Evolutionary conservation across 179 eudicot species (phyloP).

Genomic region (Heliamphora pulchella): DNA sequence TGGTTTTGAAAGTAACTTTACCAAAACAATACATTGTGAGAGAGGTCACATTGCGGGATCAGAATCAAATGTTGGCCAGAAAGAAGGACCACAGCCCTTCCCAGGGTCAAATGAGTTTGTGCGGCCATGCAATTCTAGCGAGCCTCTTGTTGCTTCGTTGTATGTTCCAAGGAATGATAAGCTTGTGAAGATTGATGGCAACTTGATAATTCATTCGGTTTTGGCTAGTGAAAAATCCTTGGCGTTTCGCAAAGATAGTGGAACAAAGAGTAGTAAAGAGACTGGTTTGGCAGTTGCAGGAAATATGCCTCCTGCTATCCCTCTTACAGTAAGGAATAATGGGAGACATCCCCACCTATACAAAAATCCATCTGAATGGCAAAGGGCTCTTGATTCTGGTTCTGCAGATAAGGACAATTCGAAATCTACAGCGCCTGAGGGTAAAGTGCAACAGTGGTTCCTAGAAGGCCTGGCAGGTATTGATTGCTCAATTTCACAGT

Average conservation of each 20-base stretch:
- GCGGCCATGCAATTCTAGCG: slow-evolving; percentile 43
- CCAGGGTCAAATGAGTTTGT: background rate
- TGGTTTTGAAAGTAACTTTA: no score
- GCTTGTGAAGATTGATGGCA: slow-evolving; percentile 93
- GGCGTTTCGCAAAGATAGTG: slow-evolving; percentile 27
- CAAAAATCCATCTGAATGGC: slow-evolving; percentile 22
- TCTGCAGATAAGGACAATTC: slow-evolving; percentile 33
- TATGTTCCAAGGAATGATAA: slow-evolving; percentile 94
- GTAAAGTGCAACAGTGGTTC: slow-evolving; percentile 82
- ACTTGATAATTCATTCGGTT: slow-evolving; percentile 87
- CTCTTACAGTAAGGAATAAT: slow-evolving; percentile 40
- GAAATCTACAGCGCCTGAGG: slow-evolving; percentile 48
- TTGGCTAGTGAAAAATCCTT: slow-evolving; percentile 81
- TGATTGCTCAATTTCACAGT: slow-evolving; percentile 3
- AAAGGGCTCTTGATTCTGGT: slow-evolving; percentile 60
- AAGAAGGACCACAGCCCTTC: no score
- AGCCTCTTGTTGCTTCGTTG: slow-evolving; percentile 70
- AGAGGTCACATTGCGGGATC: slow-evolving; percentile 14
- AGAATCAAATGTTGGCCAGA: background rate
- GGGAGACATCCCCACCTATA: slow-evolving; percentile 51
- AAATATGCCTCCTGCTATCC: slow-evolving; percentile 45
- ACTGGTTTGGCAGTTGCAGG: slow-evolving; percentile 58
- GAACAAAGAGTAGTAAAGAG: slow-evolving; percentile 33
- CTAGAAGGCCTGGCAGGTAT: slow-evolving; percentile 93
- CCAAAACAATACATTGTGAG: background rate